A percentile compares a stretch with the other conserved stretches of the same genome.
These are phyloP conservation scores for Rhododendron simsii DNA, from an alignment of 148 eudicot species.

Conservation along the genomic window DNA sequence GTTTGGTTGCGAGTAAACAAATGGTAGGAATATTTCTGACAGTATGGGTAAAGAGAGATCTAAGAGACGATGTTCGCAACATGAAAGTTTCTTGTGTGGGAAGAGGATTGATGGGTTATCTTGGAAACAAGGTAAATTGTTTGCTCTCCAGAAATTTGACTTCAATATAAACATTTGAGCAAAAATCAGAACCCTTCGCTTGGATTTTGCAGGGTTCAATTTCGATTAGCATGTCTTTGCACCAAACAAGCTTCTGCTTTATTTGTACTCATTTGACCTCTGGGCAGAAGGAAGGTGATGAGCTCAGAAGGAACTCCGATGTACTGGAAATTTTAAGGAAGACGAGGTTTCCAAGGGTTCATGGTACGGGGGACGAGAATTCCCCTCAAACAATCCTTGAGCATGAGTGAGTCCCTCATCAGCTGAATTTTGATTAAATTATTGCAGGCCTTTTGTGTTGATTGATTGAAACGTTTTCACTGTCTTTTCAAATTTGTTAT, in stretches of 20 bases:
- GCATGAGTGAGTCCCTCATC: conserved; percentile 62
- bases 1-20: conserved; percentile 93
- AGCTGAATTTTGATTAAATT: neutral
- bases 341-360: conserved; percentile 83
- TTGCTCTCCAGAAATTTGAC: neutral
- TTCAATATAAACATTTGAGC: neutral
- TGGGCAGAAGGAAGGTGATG: conserved; percentile 95
- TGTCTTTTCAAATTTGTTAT: neutral
- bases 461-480: neutral
- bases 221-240: conserved; percentile 97
- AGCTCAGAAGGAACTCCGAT: conserved; percentile 89
- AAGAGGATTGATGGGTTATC: conserved; percentile 98
- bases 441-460: neutral
- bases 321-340: conserved; percentile 88
- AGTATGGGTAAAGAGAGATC: conserved; percentile 80
- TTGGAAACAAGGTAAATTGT: conserved; percentile 84
- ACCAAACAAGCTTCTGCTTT: conserved; percentile 96
- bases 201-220: conserved; percentile 80
- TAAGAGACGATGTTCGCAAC: conserved; percentile 73
- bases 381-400: conserved; percentile 88
- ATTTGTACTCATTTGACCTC: conserved; percentile 90
- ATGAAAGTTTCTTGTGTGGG: conserved; percentile 96
- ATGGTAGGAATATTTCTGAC: conserved; percentile 96
- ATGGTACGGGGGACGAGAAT: conserved; percentile 48
- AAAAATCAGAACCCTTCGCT: conserved; percentile 5